Evolutionary conservation across 176 grass and related monocot genomes (phyloP).

Genomic region (Rhynchospora breviuscula): DNA sequence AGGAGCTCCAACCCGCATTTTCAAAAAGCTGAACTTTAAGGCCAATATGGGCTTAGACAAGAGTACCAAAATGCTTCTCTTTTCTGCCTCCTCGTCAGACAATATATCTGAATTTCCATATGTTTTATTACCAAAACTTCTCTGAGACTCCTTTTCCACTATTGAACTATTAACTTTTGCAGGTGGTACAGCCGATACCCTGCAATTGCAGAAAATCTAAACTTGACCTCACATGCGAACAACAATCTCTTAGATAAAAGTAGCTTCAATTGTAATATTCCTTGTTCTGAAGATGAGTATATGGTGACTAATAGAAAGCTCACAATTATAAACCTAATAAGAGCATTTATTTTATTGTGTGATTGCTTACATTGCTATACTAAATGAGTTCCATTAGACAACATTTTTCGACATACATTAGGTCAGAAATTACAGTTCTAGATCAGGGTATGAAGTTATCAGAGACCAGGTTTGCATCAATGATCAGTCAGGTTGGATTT

Average conservation of each 20-base stretch:
- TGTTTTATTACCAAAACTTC: conserved; percentile 17
- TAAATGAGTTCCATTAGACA: background rate
- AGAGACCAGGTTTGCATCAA: background rate
- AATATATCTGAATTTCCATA: background rate
- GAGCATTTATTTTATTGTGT: background rate
- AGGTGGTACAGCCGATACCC: conserved; percentile 52
- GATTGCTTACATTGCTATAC: background rate
- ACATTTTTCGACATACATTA: background rate
- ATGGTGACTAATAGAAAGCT: background rate
- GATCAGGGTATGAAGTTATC: background rate
- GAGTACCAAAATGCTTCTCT: conserved; percentile 49
- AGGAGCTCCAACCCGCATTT: conserved; percentile 74
- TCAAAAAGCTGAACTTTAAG: conserved; percentile 70
- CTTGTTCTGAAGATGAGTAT: background rate
- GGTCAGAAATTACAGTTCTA: background rate
- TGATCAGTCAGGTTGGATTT: background rate
- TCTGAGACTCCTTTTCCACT: conserved; percentile 15
- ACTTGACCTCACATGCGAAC: conserved; percentile 18
- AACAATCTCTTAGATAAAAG: background rate
- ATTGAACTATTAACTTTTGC: conserved; percentile 53
- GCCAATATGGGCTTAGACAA: conserved; percentile 77
- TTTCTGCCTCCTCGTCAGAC: conserved; percentile 31
- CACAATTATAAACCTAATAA: background rate
- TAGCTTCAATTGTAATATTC: background rate
- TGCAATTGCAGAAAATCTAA: conserved; percentile 23